Conservation (phyloP, 2,329 filamentous ascomycete genomes). For the Pestalotiopsis sp. region DNA sequence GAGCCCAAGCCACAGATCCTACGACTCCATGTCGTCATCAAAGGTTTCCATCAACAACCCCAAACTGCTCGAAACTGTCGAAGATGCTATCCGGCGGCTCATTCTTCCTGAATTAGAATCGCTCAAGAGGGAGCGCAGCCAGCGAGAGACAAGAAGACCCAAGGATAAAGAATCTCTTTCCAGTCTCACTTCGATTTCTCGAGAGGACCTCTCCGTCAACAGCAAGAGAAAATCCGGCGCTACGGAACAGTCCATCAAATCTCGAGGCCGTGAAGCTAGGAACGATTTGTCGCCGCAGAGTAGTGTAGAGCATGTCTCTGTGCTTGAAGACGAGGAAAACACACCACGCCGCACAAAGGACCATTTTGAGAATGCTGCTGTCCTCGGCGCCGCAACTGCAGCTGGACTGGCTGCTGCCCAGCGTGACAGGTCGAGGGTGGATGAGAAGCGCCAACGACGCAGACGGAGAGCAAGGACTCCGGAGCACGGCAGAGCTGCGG, state of each 20-base stretch:
- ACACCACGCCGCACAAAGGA: constrained; percentile 49
- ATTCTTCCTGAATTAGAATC: constrained; percentile 91
- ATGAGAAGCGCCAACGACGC: constrained; percentile 54
- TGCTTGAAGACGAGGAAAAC: constrained; percentile 45
- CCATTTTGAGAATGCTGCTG: constrained; percentile 36
- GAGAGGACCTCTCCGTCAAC: constrained; percentile 54
- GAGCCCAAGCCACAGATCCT: constrained; percentile 56
- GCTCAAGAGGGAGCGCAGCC: constrained; percentile 86
- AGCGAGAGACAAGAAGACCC: constrained; percentile 59
- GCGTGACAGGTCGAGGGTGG: constrained; percentile 40
- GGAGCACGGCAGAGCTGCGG: constrained; percentile 47
- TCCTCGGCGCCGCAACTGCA: constrained; percentile 45
- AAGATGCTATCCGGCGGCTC: constrained; percentile 86
- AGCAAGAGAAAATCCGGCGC: constrained; percentile 53
- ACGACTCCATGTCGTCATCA: constrained; percentile 57
- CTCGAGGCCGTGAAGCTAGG: constrained; percentile 55
- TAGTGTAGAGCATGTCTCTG: constrained; percentile 48
- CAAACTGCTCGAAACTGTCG: constrained; percentile 85
- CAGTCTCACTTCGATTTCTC: constrained; percentile 55
- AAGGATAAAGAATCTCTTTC: constrained; percentile 62
- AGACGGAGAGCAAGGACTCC: constrained; percentile 54
- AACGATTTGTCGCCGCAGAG: constrained; percentile 55
- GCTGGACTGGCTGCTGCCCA: constrained; percentile 38
- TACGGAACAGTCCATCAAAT: constrained; percentile 53
- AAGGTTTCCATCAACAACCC: constrained; percentile 87